A percentile compares a stretch with the other conserved stretches of the same genome.
phyloP scores from a whole-genome alignment of 768 basidiomycete species.

The Amylocystis lapponica region DNA sequence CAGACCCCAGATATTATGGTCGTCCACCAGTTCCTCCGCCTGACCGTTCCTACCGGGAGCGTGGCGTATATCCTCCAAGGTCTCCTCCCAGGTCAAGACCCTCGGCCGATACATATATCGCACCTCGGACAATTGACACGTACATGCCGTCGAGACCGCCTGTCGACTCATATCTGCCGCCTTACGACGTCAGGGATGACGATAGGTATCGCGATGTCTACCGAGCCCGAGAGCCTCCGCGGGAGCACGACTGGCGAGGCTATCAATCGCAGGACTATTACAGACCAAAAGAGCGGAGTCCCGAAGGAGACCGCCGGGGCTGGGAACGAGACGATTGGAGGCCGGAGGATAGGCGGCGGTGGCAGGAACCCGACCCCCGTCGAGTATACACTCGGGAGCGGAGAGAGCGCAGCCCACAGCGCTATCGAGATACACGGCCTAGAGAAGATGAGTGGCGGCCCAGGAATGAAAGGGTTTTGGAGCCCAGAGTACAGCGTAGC shows the following conservation, averaged over 20 bases:
- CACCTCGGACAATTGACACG: constrained; percentile 6
- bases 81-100: constrained; percentile 16
- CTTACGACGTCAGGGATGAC: constrained; percentile 18
- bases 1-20: constrained; percentile 18
- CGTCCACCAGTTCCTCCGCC: constrained; percentile 16
- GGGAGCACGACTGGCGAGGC: constrained; percentile 5
- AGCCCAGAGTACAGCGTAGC: constrained; percentile 10
- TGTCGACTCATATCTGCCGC: constrained; percentile 11
- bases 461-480: constrained; percentile 7
- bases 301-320: neutral
- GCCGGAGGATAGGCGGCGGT: neutral
- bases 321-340: neutral
- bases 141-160: constrained; percentile 6
- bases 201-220: constrained; percentile 13
- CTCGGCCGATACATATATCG: constrained; percentile 17
- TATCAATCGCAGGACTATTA: neutral
- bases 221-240: constrained; percentile 9
- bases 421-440: neutral
- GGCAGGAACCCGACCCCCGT: neutral
- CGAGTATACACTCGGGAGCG: neutral
- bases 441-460: constrained; percentile 10
- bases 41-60: constrained; percentile 10
- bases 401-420: neutral
- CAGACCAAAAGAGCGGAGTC: neutral
- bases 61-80: constrained; percentile 15